Percentiles rank a stretch among this genome's conserved stretches.
These are phyloP conservation scores for Eucalyptus regnans DNA, from an alignment of 345 rosid species.

Conservation along the genomic window DNA sequence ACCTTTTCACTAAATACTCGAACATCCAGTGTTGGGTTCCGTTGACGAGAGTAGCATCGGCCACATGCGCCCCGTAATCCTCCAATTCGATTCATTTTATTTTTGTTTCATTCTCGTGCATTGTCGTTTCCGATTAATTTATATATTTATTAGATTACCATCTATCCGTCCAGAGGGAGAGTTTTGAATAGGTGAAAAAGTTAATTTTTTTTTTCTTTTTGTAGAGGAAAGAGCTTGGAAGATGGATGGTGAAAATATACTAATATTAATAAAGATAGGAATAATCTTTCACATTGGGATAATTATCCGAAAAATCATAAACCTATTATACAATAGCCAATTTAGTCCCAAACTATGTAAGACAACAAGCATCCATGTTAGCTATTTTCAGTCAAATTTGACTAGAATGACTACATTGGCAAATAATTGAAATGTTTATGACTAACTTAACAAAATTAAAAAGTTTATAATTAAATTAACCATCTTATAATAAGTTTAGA, in stretches of 20 bases:
- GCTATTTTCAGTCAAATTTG: neutral
- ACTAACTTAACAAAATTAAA: neutral
- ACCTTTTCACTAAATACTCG: neutral
- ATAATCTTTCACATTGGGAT: neutral
- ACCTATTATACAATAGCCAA: fast-evolving
- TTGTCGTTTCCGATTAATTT: neutral
- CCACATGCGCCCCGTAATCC: neutral
- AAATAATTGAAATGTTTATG: neutral
- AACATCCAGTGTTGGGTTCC: too few species aligned
- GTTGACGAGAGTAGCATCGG: neutral
- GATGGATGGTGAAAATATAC: neutral
- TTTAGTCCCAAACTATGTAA: neutral
- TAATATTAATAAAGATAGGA: neutral
- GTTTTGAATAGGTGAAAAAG: neutral
- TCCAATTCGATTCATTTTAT: neutral
- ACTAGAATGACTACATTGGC: neutral
- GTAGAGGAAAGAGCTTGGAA: too few species aligned
- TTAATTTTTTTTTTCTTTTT: too few species aligned
- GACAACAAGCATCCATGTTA: neutral
- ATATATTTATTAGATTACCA: neutral
- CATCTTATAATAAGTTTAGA: fast-evolving
- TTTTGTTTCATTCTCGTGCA: neutral
- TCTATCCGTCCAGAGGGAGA: neutral
- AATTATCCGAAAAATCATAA: neutral
- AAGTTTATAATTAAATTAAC: neutral